Evolutionary conservation across 2,329 filamentous ascomycete genomes (phyloP).

Genomic region (Aspergillus felis): DNA sequence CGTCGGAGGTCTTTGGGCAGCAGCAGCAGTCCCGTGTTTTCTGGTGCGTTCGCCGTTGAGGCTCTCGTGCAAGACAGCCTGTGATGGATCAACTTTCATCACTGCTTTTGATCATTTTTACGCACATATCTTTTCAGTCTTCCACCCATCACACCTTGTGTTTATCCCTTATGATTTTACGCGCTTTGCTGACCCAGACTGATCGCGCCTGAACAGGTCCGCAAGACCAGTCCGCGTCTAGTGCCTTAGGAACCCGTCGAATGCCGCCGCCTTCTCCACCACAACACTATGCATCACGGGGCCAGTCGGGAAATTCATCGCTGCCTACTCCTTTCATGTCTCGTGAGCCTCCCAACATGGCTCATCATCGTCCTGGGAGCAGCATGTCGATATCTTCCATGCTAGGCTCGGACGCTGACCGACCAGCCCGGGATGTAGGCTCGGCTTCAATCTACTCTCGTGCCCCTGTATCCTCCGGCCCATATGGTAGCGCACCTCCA

Average conservation of each 20-base stretch:
- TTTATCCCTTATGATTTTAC: background rate
- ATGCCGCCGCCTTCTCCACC: constrained; percentile 53
- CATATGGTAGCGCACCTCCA: constrained; percentile 30
- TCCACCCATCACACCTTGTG: background rate
- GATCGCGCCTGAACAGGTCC: constrained; percentile 16
- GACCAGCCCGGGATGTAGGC: constrained; percentile 43
- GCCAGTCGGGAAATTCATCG: constrained; percentile 36
- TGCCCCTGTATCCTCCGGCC: constrained; percentile 32
- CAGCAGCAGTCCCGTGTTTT: constrained; percentile 32
- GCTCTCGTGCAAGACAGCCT: background rate
- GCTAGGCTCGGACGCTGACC: constrained; percentile 54
- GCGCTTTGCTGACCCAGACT: constrained; percentile 11
- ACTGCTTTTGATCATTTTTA: background rate
- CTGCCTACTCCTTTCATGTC: constrained; percentile 39
- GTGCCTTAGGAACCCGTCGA: constrained; percentile 37
- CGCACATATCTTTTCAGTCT: background rate
- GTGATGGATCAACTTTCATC: background rate
- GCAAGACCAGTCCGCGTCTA: constrained; percentile 29
- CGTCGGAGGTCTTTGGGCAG: constrained; percentile 36
- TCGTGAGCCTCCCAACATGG: constrained; percentile 54
- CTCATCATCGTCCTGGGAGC: constrained; percentile 55
- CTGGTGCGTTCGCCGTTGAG: constrained; percentile 25
- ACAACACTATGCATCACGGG: constrained; percentile 43
- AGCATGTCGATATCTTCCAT: constrained; percentile 74
- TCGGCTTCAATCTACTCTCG: constrained; percentile 48